Evolutionary conservation across 2,329 filamentous ascomycete species (phyloP), one percentile per base, ranked within the genome.

Genomic region (Paracoccidioides lutzii): DNA sequence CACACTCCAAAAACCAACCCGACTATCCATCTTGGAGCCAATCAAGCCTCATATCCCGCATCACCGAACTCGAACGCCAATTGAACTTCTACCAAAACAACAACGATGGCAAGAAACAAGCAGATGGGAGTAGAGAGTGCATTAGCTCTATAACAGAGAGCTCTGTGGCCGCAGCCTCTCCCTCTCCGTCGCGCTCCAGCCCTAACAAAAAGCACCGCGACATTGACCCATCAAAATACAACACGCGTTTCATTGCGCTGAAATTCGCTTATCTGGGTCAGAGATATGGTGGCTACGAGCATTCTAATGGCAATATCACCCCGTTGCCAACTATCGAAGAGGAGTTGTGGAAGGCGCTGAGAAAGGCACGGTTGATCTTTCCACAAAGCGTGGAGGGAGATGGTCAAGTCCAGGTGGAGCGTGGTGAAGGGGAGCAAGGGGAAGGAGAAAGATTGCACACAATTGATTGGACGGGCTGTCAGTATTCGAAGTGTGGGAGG

Each of bases 211-310:
- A 64, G 58, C 62, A 69, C 32, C 74, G 78, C 59, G 75, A 75
- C 53, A 84, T 95, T 65, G 88, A 97, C 67, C 82, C 88, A 0
- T 83, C 82, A 12, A 86, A 83, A 66, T 95, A 96, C 70, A 80
- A 81, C 40, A 94, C 89, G 1, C 82, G 93, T 49, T 82, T 85
- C 58, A 87, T 98, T 60, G 93, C 91, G 6, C 76, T 98, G 57
- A 97, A 96, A 70, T 83, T 98, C 59, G 90, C 93, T 42, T 98
- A 98, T 69, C 75, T 97, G 40, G 93, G 93, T 49, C 87, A 88
- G 68, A 81, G 82, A 55, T 98, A 97, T 71, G 91, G 93, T 70
- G 93, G 93, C 0, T 94, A 90, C 69, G 93, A 98, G 74, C 88
- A 91, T 70, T 85, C 91, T 66, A 78, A 80, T 58, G 82, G 82